phyloP scores from a whole-genome alignment of 2,329 filamentous ascomycete genomes.

The Purpureocillium takamizusanense region DNA sequence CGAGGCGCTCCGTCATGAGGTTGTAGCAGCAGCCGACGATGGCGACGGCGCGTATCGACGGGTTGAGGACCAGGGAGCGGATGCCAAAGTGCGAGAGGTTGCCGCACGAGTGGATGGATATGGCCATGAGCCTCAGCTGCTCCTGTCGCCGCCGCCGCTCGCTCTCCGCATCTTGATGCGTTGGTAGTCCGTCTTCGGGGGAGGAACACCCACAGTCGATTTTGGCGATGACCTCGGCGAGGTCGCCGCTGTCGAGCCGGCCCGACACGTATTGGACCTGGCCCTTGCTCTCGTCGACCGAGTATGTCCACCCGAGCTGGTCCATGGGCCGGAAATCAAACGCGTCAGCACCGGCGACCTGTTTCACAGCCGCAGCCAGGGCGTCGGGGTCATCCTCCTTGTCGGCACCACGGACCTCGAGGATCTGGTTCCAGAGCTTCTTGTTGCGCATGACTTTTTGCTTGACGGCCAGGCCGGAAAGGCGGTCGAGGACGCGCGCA shows the following conservation, averaged over 20 bases:
- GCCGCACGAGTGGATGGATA: slow-evolving; percentile 94
- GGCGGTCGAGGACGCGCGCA: slow-evolving; percentile 75
- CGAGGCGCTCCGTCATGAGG: slow-evolving; percentile 80
- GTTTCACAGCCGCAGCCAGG: slow-evolving; percentile 21
- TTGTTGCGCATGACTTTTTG: slow-evolving; percentile 72
- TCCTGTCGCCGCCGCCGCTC: slow-evolving; percentile 13
- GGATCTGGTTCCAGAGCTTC: slow-evolving; percentile 57
- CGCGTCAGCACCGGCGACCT: slow-evolving; percentile 22
- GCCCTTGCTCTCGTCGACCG: slow-evolving; percentile 52
- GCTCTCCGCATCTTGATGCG: slow-evolving; percentile 4
- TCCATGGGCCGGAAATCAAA: slow-evolving; percentile 39
- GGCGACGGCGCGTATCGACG: slow-evolving; percentile 77
- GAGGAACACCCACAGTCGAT: slow-evolving; percentile 39
- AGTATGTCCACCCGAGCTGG: slow-evolving; percentile 41
- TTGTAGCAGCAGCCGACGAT: slow-evolving; percentile 99
- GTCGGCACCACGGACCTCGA: slow-evolving; percentile 26
- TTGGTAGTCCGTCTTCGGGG: too few relatives aligned
- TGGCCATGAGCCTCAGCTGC: slow-evolving; percentile 61
- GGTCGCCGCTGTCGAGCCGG: slow-evolving; percentile 62
- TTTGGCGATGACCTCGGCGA: slow-evolving; percentile 56
- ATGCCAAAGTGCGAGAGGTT: slow-evolving; percentile 96
- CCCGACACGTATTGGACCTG: slow-evolving; percentile 72
- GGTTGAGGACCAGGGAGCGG: slow-evolving; percentile 75
- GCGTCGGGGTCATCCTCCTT: slow-evolving; percentile 30
- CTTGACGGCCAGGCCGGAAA: slow-evolving; percentile 66